Evolutionary conservation across 129 eudicot species (phyloP), one percentile per base, ranked within the genome.

Genomic region (Gnaphalium uliginosum): DNA sequence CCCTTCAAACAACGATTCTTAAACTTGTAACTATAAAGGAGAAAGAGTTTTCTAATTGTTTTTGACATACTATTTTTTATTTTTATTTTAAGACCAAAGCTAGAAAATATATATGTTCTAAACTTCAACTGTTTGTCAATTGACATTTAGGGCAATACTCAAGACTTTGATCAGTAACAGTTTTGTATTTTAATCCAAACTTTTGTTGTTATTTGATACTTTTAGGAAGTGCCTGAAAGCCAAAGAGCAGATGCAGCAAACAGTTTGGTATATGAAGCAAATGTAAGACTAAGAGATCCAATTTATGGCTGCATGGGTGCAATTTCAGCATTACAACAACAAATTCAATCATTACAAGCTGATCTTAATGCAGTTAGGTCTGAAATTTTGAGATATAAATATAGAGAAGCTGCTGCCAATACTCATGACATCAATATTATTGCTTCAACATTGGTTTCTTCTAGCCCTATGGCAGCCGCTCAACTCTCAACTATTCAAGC

Each of bases 251-350:
- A 88, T 76, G 88, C 93, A 50, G 93, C 93, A 6, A 88, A 88
- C 53, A 88, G 93, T 77, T 73, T 88, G 26, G 93, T 85, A 18
- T 88, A 88, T 57, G 93, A 88, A 82, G 93, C 93, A 17, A 88
- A 88, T 71, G 88, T 88, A 23, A 83, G 93, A 80, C 78, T 88
- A 58, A 72, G 90, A 71, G 93, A 88, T 74, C 93, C 93, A 17
- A 74, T 88, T 29, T 88, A 88, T 26, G 93, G 93, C 3, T 88
- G 93, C 88, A 88, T 88, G 93, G 93, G 93, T 68, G 93, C 93
- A 68, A 88, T 88, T 37, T 88, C 90, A 6, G 83, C 93, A 22
- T 66, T 88, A 39, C 93, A 88, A 79, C 93, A 81, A 46, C 88
- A 88, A 81, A 79, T 88, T 21, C 93, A 88, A 71, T 69, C 84